Evolutionary conservation across 78 protist genomes (phyloP).

Genomic region (Chrysochromulina parva): DNA sequence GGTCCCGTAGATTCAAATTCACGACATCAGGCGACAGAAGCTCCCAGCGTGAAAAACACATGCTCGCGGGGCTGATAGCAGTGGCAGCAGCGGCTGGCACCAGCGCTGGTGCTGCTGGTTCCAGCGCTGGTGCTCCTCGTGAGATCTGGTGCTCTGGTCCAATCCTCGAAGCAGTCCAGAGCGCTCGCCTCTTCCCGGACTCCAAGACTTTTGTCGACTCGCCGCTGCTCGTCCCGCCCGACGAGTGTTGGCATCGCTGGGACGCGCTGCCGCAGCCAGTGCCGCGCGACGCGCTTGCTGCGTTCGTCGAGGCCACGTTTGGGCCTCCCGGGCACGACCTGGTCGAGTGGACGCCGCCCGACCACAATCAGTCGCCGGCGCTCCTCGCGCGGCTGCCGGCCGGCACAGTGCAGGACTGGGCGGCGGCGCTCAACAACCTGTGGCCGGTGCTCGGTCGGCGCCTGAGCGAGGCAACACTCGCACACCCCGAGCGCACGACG

Average conservation of each 20-base stretch:
- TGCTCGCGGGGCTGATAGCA: too few relatives aligned
- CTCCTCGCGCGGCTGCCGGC: neutral
- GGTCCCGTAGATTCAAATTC: too few relatives aligned
- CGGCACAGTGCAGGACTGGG: neutral
- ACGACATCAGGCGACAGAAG: too few relatives aligned
- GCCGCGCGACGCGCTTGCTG: neutral
- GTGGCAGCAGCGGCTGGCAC: too few relatives aligned
- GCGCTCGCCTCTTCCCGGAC: neutral
- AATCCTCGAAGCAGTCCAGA: conserved; percentile 8
- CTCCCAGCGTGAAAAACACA: too few relatives aligned
- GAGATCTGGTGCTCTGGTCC: neutral
- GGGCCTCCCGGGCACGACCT: neutral
- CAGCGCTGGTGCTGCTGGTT: too few relatives aligned
- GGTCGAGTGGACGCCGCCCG: neutral
- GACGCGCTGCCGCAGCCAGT: neutral
- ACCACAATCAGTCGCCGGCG: neutral
- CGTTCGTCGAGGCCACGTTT: neutral
- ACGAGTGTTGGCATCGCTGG: neutral
- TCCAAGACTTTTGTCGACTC: conserved; percentile 10
- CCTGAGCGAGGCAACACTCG: neutral
- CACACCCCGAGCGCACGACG: neutral
- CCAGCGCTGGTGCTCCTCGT: too few relatives aligned
- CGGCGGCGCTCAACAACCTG: neutral
- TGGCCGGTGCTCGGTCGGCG: conserved; percentile 16
- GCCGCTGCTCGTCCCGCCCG: neutral